A percentile compares a stretch with the other conserved stretches of the same genome.
Evolutionary conservation across 345 rosid genomes (phyloP).

Genomic region (Geranium brycei): DNA sequence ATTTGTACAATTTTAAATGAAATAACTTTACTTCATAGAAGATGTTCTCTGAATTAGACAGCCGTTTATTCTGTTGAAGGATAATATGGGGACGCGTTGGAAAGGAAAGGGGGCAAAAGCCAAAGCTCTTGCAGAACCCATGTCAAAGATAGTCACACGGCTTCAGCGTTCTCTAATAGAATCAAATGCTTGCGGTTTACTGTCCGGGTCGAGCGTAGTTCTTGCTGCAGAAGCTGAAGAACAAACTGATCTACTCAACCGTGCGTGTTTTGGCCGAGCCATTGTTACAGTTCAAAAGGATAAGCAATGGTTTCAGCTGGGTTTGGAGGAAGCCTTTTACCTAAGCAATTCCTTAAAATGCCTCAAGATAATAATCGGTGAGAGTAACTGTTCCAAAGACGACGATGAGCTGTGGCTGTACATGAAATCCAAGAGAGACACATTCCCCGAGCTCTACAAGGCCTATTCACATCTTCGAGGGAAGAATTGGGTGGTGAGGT

Average conservation of each 20-base stretch:
- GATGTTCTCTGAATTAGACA: background rate
- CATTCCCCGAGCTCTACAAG: constrained; percentile 49
- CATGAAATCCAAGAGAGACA: constrained; percentile 31
- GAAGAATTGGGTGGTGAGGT: constrained; percentile 69
- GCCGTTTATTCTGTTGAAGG: background rate
- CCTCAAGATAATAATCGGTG: constrained; percentile 30
- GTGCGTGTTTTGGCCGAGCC: constrained; percentile 58
- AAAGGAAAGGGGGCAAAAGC: constrained; percentile 64
- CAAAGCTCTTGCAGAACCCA: constrained; percentile 62
- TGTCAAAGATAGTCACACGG: constrained; percentile 42
- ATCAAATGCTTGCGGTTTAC: constrained; percentile 28
- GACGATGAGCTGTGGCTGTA: constrained; percentile 36
- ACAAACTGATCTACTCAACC: constrained; percentile 43
- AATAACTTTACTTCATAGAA: background rate
- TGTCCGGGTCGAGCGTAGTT: constrained; percentile 43
- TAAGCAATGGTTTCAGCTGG: constrained; percentile 59
- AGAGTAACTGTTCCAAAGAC: constrained; percentile 20
- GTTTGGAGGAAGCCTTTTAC: constrained; percentile 76
- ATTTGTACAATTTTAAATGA: no score
- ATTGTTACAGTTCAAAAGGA: constrained; percentile 40
- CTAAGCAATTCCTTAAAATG: constrained; percentile 44
- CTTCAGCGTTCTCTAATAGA: constrained; percentile 42
- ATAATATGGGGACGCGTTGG: constrained; percentile 67
- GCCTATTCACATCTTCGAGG: constrained; percentile 60
- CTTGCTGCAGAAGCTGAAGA: constrained; percentile 40